Conservation (phyloP, 345 rosid genomes). For the Reutealis trisperma region DNA sequence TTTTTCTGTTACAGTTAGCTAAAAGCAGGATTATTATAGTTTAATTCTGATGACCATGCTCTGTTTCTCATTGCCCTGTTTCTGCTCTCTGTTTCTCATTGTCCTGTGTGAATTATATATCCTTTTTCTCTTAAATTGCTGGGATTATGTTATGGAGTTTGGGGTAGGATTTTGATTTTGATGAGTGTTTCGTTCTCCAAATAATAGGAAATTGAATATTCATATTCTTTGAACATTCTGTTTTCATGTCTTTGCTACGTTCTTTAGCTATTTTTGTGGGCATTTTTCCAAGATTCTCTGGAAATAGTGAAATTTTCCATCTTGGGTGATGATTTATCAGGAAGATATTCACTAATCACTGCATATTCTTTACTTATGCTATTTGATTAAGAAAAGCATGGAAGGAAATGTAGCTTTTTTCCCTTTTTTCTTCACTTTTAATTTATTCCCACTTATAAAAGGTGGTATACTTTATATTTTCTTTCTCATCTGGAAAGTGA, state of each 20-base stretch:
- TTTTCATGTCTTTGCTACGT: neutral
- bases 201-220: neutral
- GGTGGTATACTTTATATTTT: slow-evolving; percentile 14
- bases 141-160: neutral
- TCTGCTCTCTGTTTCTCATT: neutral
- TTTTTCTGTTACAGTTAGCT: neutral
- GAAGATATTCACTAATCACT: neutral
- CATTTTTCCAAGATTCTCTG: neutral
- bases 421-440: neutral
- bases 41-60: neutral
- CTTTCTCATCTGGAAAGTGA: slow-evolving; percentile 11
- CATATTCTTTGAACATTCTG: neutral
- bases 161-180: neutral
- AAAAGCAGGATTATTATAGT: neutral
- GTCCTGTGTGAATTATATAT: neutral
- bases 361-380: neutral
- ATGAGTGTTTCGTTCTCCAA: neutral
- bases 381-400: neutral
- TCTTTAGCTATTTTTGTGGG: neutral
- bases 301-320: neutral
- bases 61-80: neutral
- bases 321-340: neutral
- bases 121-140: too few species aligned
- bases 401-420: neutral
- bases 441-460: slow-evolving; percentile 26